These are phyloP conservation scores for Aspergillus latus DNA, from an alignment of 2,329 filamentous ascomycete species.

Conservation along the genomic window DNA sequence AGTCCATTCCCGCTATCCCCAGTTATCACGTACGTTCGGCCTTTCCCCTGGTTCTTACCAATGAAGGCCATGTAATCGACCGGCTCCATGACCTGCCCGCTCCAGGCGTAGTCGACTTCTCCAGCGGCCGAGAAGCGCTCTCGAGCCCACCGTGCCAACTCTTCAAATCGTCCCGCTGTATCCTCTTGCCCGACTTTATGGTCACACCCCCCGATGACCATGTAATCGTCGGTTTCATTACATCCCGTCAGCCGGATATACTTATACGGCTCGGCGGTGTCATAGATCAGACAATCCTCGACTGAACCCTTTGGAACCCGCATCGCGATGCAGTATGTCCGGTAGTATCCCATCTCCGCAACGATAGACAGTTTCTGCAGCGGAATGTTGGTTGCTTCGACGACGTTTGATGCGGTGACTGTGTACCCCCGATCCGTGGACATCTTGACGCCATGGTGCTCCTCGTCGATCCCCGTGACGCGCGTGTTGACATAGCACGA, in stretches of 20 bases:
- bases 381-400: constrained; percentile 58
- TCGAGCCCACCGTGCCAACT: constrained; percentile 34
- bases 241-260: constrained; percentile 56
- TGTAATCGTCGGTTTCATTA: constrained; percentile 55
- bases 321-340: constrained; percentile 59
- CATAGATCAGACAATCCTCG: constrained; percentile 58
- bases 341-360: constrained; percentile 54
- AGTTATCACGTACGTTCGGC: constrained; percentile 55
- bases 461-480: constrained; percentile 29
- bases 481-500: constrained; percentile 43
- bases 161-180: constrained; percentile 47
- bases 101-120: constrained; percentile 57
- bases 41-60: constrained; percentile 54
- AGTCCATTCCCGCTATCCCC: constrained; percentile 60
- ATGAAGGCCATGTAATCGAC: constrained; percentile 58
- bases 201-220: constrained; percentile 58
- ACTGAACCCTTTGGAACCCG: constrained; percentile 53
- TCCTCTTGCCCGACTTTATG: constrained; percentile 59
- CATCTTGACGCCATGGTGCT: constrained; percentile 52
- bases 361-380: constrained; percentile 57
- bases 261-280: constrained; percentile 56
- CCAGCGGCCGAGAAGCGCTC: constrained; percentile 54
- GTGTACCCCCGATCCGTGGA: constrained; percentile 49
- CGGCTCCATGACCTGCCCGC: constrained; percentile 58
- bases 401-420: constrained; percentile 50